Evolutionary conservation across 345 rosid genomes (phyloP), one percentile per base, ranked within the genome.

Genomic region (Brassica nigra): DNA sequence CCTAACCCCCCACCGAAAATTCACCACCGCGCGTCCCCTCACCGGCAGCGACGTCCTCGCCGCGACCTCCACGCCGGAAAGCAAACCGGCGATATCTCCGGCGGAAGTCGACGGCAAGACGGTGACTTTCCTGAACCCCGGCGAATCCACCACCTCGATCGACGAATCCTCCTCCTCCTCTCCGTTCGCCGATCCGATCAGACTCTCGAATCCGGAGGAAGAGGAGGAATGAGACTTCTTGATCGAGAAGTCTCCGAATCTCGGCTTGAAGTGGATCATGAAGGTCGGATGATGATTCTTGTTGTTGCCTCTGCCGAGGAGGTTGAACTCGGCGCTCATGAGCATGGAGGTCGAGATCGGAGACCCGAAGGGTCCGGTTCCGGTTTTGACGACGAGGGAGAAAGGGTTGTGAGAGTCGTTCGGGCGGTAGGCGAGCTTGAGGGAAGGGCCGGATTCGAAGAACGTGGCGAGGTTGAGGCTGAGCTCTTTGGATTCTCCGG

Each of bases 1-100:
- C 91, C 94, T 86, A 57, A 95, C 88, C 2, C 99, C 99, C 99
- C 99, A 95, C 67, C 97, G 82, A 87, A 89, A 90, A 78, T 84
- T 91, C 76, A 92, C 77, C 5, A 89, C 85, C 9, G 93, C 94
- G 9, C 82, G 86, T 29, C 88, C 86, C 84, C 85, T 87, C 36
- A 92, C 84, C 2, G 99, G 98, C 2, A 95, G 70, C 23, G 75
- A 81, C 37, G 99, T 92, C 85, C 81, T 88, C 37, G 98, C 99
- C 15, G 91, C 81, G 12, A 92, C 84, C 75, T 95, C 95, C 11
- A 91, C 74, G 0, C 98, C 94, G 11, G 97, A 84, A 0, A 92
- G 73, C 47, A 81, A 37, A 0, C 85, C 84, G 5, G 88, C 83
- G 14, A 90, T 47, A 14, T 84, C 87, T 54, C 83, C 86, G 1